Evolutionary conservation across 805 yeast genomes (phyloP), one percentile per base, ranked within the genome.

Genomic region (Kregervanrija delftensis): DNA sequence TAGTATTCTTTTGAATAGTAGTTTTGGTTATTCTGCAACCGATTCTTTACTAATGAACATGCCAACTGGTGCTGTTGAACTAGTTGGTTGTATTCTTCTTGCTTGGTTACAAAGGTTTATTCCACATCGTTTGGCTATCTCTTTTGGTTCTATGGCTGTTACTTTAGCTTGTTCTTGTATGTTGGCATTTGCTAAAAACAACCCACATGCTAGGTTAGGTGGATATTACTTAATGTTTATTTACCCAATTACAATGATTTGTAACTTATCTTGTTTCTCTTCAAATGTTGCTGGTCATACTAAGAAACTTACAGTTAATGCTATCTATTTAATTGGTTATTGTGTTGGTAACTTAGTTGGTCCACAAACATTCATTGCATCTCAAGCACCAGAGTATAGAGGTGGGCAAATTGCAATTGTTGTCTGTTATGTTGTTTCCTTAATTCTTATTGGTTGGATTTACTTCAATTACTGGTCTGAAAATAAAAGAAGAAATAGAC

Each of bases 241-340:
- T 17, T 43, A 56, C 4, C 58, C 63, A 5, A 46, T 60, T 17
- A 58, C 59, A 31, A 56, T 58, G 53, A 54, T 57, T 44, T 57
- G 61, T 38, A 47, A 55, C 51, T 66, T 44, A 47, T 62, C 70
- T 1, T 56, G 60, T 34, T 62, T 56, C 53, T 70, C 48, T 65
- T 65, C 77, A 4, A 77, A 84, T 58, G 73, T 81, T 33, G 80
- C 89, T 2, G 93, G 93, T 11, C 76, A 78, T 49, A 83, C 90
- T n/a, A 86, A 86, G 61, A 79, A 83, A 53, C 69, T 79, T 51
- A 71, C 78, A 5, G 71, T 77, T 28, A 76, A 77, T 43, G 81
- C 83, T 6, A 60, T 80, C 33, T 73, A 73, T 40, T 69, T 84
- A 60, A 71, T 83, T 47, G 83, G 79, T 5, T 85, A 81, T 58